Evolutionary conservation across 768 basidiomycete genomes (phyloP), one percentile per base, ranked within the genome.

Genomic region (Podaxis sp.): DNA sequence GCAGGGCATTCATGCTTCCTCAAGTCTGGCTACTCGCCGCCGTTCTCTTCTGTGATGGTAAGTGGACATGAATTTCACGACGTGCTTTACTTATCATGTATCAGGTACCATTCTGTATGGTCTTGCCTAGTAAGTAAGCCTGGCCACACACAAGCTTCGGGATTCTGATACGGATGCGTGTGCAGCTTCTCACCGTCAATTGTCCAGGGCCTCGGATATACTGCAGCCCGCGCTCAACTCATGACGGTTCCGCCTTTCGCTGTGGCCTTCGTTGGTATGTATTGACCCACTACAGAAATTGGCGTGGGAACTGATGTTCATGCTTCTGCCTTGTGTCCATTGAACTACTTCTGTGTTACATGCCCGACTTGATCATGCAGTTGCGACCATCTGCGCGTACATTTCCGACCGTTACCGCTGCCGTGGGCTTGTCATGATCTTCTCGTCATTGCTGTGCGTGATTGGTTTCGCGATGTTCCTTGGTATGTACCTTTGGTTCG

Each of bases 101-200:
- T 56, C 54, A 80, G 79, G 78, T 21, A 72, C 75, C n/a, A 70
- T 79, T 16, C 71, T 83, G 1, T 82, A 77, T 63, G 77, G 72
- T 4, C 70, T 82, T 14, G 82, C 80, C 28, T 82, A 81, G 82
- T 83, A 66, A 64, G 77, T 73, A 37, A 5, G 21, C 44, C 55
- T 42, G 28, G 52, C 50, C 36, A 60, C n/a, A 42, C 50, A 59
- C 27, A 18, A 32, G 50, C 38, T 44, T 53, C 32, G 21, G 44
- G 44, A 18, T 23, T 25, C 14, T 53, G 16, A 57, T 36, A 6
- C 37, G 57, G 23, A 57, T 42, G 28, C 58, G 46, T 50, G 4
- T 62, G 56, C 50, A 84, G 89, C 65, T 91, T 93, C 71, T 75
- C 84, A 6, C 90, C 90, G 5, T 86, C 87, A 3, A 89, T 93